Evolutionary conservation across 164 flowering plant genomes (phyloP), one percentile per base, ranked within the genome.

Genomic region (Vitis labrusca): DNA sequence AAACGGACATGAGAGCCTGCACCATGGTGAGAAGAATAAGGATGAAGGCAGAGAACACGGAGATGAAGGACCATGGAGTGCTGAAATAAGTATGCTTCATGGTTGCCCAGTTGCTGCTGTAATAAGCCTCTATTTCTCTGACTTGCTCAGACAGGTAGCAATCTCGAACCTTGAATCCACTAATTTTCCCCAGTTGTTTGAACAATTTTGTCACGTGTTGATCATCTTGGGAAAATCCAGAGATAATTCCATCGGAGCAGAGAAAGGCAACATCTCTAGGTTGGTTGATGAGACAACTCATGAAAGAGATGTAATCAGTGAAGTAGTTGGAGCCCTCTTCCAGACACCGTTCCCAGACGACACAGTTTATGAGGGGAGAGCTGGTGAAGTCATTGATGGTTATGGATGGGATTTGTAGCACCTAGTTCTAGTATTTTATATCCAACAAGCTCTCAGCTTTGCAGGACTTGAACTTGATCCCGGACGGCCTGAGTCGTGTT

Each of bases 381-480:
- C 14, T 57, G 17, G 61, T 64, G 69, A n/a, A 37, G 59, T 65
- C 69, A 56, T 71, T 17, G 10, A 71, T 44, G 27, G 61, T 23
- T 19, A 65, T 9, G 10, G 63, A 5, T 47, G 68, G 68, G 56
- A 71, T 64, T 48, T 64, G 29, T 14, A 68, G 63, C 44, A 68
- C 64, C 15, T 64, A 9, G 4, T 59, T 11, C 10, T 51, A 1
- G 50, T 63, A 68, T 12, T 64, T 68, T 15, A 74, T 51, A 12
- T 56, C 50, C 64, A 74, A 30, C 53, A 74, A 57, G 60, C 37
- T 52, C 1, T 57, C 19, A 10, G 68, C n/a, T 23, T 11, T 64
- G 12, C 30, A 5, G 8, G 54, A 60, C 73, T 16, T 57, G 44
- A 74, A 69, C 49, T 55, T 69, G 53, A 74, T 68, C 17, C 76